Conservation (phyloP, 352 stramenopile genomes). For the Albugo candida region DNA sequence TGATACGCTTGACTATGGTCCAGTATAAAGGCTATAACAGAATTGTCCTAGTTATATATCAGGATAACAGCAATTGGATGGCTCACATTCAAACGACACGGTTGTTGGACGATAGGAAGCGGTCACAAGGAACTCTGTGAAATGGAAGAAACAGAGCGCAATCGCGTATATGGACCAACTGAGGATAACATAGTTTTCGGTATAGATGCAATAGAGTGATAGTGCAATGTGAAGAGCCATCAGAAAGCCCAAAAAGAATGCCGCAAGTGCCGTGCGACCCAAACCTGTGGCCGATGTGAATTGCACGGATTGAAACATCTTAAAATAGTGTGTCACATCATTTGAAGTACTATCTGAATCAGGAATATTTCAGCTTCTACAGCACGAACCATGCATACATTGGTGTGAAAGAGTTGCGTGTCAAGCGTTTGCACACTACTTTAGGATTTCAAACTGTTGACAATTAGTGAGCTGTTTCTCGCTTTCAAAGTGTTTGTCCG, state of each 20-base stretch:
- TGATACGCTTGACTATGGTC: constrained; percentile 85
- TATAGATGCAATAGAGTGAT: constrained; percentile 16
- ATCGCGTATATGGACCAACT: constrained; percentile 62
- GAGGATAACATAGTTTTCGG: constrained; percentile 12
- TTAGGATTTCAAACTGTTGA: no score
- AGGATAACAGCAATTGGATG: background rate
- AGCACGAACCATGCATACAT: no score
- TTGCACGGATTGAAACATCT: constrained; percentile 51
- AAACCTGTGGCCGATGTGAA: constrained; percentile 61
- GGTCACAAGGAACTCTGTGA: constrained; percentile 71
- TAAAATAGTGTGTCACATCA: background rate
- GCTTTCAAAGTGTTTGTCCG: no score
- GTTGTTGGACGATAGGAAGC: constrained; percentile 53
- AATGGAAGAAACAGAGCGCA: constrained; percentile 63
- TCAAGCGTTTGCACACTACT: no score
- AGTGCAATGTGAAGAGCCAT: constrained; percentile 44
- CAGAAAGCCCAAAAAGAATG: constrained; percentile 50
- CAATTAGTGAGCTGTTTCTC: no score
- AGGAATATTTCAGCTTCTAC: no score
- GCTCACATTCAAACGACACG: constrained; percentile 71
- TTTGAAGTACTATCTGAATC: no score
- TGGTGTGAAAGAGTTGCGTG: no score
- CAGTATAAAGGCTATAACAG: constrained; percentile 55
- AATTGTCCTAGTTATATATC: background rate
- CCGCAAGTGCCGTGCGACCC: constrained; percentile 51